These are phyloP conservation scores for Paxillus rubicundulus DNA, from an alignment of 768 basidiomycete species.

Conservation along the genomic window DNA sequence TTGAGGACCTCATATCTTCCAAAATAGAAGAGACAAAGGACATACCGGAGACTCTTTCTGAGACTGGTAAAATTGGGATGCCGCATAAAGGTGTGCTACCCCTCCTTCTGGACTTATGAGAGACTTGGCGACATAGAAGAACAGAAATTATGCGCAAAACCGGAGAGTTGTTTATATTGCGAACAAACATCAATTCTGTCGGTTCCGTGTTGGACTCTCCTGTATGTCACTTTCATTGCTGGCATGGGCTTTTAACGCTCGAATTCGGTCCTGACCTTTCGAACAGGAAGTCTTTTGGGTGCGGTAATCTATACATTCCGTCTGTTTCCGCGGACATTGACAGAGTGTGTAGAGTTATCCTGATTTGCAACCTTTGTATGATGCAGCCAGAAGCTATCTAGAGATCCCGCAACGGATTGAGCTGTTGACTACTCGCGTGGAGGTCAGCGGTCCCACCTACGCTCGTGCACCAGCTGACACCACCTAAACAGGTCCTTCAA, in stretches of 20 bases:
- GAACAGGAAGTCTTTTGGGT: slow-evolving; percentile 92
- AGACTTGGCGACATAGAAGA: slow-evolving; percentile 10
- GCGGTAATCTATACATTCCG: slow-evolving; percentile 22
- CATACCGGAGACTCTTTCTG: slow-evolving; percentile 88
- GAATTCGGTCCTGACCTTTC: slow-evolving; percentile 1
- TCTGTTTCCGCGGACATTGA: slow-evolving; percentile 18
- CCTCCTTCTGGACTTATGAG: slow-evolving; percentile 1
- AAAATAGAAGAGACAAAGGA: slow-evolving; percentile 97
- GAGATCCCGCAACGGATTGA: slow-evolving; percentile 95
- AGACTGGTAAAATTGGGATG: slow-evolving; percentile 93
- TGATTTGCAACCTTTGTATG: slow-evolving; percentile 92
- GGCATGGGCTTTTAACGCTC: background rate
- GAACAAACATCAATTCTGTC: slow-evolving; percentile 93
- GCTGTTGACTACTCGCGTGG: slow-evolving; percentile 89
- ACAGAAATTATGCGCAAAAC: slow-evolving; percentile 97
- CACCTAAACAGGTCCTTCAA: slow-evolving; percentile 70
- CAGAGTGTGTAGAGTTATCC: slow-evolving; percentile 69
- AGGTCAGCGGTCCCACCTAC: slow-evolving; percentile 46
- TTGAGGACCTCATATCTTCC: slow-evolving; percentile 87
- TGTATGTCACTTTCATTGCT: slow-evolving; percentile 43
- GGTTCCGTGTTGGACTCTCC: slow-evolving; percentile 97
- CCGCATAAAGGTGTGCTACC: slow-evolving; percentile 64
- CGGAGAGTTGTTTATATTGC: slow-evolving; percentile 87
- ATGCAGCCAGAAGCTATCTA: slow-evolving; percentile 89
- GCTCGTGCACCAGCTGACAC: slow-evolving; percentile 3